Evolutionary conservation across 108 stramenopile species (phyloP).

Genomic region (Pseudonitzschia pungens): DNA sequence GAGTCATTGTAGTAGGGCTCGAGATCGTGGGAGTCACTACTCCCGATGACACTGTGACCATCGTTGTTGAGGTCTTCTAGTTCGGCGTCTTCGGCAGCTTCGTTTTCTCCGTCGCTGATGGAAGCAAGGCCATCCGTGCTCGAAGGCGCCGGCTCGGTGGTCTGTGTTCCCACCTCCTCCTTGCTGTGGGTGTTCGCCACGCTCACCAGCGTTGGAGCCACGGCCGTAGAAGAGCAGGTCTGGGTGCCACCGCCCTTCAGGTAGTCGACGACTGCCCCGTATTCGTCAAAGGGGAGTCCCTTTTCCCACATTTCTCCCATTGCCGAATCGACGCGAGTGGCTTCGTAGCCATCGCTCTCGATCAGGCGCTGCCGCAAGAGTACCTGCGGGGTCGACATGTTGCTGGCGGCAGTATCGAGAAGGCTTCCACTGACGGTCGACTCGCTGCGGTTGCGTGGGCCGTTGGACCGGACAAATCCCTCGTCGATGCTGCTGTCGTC

Average conservation of each 20-base stretch:
- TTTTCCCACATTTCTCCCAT: slow-evolving; percentile 54
- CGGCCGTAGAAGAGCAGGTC: neutral
- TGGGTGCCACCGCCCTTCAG: slow-evolving; percentile 11
- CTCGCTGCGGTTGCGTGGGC: neutral
- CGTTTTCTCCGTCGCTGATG: neutral
- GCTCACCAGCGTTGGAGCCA: neutral
- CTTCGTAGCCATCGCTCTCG: slow-evolving; percentile 20
- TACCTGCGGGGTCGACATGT: slow-evolving; percentile 27
- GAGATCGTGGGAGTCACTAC: too few relatives aligned
- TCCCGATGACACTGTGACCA: too few relatives aligned
- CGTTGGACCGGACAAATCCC: neutral
- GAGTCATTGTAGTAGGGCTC: neutral
- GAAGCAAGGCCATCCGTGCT: neutral
- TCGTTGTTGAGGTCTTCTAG: too few relatives aligned
- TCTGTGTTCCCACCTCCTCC: neutral
- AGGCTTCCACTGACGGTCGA: neutral
- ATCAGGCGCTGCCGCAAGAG: slow-evolving; percentile 23
- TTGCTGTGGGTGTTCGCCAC: neutral
- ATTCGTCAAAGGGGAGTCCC: slow-evolving; percentile 38
- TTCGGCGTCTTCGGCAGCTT: too few relatives aligned
- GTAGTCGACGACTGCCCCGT: slow-evolving; percentile 31
- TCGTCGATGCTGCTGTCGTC: neutral
- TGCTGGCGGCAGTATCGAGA: neutral
- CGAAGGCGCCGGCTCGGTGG: neutral
- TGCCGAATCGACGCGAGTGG: slow-evolving; percentile 32